Evolutionary conservation across 371 early-diverging fungal genomes (phyloP), one percentile per base, ranked within the genome.

Genomic region (Mortierella sp.): DNA sequence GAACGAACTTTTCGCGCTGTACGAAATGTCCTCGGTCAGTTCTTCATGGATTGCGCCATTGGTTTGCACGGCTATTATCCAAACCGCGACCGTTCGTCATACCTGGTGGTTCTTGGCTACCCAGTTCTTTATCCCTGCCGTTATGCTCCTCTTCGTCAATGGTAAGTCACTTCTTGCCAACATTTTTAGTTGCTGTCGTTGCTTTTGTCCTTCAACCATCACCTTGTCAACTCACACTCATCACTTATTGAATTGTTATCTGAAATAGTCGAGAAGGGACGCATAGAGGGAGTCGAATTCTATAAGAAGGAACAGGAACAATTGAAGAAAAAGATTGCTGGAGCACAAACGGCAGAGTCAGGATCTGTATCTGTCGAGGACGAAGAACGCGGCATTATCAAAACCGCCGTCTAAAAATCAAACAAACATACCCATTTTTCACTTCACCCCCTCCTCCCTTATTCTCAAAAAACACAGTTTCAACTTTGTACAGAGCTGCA

Each of bases 21-120:
- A 84, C n/a, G 84, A 84, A 26, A 81, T 84, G 79, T 77, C 84
- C 0, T 81, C 81, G 11, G 81, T 80, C 13, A 75, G 81, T 26
- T 84, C 84, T 4, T 80, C 84, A 0, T 84, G 84, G 84, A 84
- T 84, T 44, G 84, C 84, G 8, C 84, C 84, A 1, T 72, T 84
- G 74, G 74, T 84, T 11, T 84, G 85, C 42, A 81, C 85, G 9
- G 81, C 79, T 13, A 84, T 84, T 26, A 81, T 84, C 44, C 81
- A 84, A 44, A 63, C 79, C 4, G 73, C 79, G 8, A 75, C 65
- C n/a, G 81, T 73, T 3, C 58, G 85, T 10, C 70, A 84, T 24
- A 84, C 85, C 2, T 84, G 85, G 85, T 72, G 72, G 54, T 84
- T 84, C 72, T 50, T 84, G 48, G 81, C 76, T 10, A 34, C 81